These are phyloP conservation scores for Amaranthus palmeri DNA, from an alignment of 148 eudicot genomes.

Conservation along the genomic window DNA sequence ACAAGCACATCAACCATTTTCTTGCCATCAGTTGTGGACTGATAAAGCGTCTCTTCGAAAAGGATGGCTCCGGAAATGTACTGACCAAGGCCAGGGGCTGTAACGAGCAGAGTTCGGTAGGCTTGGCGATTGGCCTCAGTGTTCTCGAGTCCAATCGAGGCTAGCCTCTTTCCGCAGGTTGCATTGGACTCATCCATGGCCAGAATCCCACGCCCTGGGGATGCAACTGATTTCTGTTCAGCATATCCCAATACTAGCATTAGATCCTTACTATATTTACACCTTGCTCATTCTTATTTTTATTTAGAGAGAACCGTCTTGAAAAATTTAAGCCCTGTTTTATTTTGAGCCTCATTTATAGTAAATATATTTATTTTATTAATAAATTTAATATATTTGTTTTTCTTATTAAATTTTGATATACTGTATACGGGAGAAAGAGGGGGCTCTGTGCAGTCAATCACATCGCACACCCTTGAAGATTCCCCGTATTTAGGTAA, in stretches of 20 bases:
- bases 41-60: slow-evolving; percentile 93
- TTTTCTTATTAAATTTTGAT: no score
- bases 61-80: slow-evolving; percentile 88
- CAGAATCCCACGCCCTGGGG: slow-evolving; percentile 90
- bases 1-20: slow-evolving; percentile 77
- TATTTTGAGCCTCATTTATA: no score
- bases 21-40: slow-evolving; percentile 69
- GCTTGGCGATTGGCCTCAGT: slow-evolving; percentile 95
- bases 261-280: slow-evolving; percentile 8
- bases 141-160: slow-evolving; percentile 88
- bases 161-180: slow-evolving; percentile 84
- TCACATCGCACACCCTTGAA: no score
- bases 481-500: no score
- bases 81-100: slow-evolving; percentile 68
- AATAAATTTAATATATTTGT: no score
- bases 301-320: neutral
- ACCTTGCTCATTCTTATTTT: neutral
- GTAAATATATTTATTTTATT: no score
- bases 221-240: slow-evolving; percentile 65
- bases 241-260: no score
- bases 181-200: slow-evolving; percentile 97
- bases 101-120: slow-evolving; percentile 69
- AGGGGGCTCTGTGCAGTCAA: no score
- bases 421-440: no score
- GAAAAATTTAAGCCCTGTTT: neutral